A percentile compares a stretch with the other conserved stretches of the same genome.
These are phyloP conservation scores for Hericium coralloides DNA, from an alignment of 768 basidiomycete species.

Conservation along the genomic window DNA sequence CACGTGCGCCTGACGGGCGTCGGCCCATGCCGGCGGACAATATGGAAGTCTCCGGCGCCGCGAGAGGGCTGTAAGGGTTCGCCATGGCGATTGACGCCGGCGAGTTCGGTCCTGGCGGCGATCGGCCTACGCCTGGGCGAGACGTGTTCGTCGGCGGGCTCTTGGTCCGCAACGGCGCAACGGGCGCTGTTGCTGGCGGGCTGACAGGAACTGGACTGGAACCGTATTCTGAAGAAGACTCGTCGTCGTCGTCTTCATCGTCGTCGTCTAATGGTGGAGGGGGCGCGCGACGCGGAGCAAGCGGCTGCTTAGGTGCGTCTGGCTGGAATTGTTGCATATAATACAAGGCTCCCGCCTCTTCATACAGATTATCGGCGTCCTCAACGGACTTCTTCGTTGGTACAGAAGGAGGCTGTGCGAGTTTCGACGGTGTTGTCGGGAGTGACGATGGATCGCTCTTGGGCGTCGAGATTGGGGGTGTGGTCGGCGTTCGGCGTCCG, in stretches of 20 bases:
- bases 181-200: conserved; percentile 3
- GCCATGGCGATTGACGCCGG: conserved; percentile 1
- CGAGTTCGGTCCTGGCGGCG: neutral
- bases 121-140: neutral
- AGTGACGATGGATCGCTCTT: neutral
- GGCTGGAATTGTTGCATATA: conserved; percentile 55
- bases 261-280: conserved; percentile 22
- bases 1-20: conserved; percentile 82
- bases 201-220: conserved; percentile 1
- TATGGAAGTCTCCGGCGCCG: conserved; percentile 10
- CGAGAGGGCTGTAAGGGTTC: conserved; percentile 14
- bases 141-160: neutral
- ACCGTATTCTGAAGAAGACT: neutral
- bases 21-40: conserved; percentile 8
- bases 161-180: conserved; percentile 1
- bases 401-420: conserved; percentile 13
- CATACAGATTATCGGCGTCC: conserved; percentile 29
- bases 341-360: conserved; percentile 58
- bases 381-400: conserved; percentile 11
- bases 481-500: neutral
- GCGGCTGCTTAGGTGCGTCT: conserved; percentile 8
- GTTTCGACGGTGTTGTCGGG: neutral
- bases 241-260: conserved; percentile 31
- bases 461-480: neutral
- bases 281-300: conserved; percentile 3